Evolutionary conservation across 2,329 filamentous ascomycete genomes (phyloP), one percentile per base, ranked within the genome.

Genomic region (Sphaceloma murrayae): DNA sequence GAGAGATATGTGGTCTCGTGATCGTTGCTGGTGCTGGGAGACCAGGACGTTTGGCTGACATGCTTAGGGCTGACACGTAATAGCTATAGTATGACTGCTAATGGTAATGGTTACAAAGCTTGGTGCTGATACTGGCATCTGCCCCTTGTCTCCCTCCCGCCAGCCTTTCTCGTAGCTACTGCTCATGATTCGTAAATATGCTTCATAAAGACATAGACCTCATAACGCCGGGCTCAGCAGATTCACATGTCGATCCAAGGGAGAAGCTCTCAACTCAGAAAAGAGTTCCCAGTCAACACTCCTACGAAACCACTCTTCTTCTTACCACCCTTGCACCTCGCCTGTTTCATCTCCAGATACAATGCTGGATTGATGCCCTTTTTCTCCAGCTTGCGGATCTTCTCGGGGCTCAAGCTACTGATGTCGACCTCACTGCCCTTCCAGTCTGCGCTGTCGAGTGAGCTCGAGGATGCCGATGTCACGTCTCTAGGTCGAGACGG

Each of bases 281-380:
- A 58, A 11, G 58, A 59, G 36, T 60, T 62, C 5, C 59, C 59
- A 13, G 53, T 55, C 36, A 62, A 58, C 3, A 58, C 56, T 9
- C 34, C 34, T 17, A 49, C 34, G 13, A 40, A 26, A 4, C 36
- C 36, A 8, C 36, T 26, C 33, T 58, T 60, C n/a, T 55, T 52
- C 54, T 58, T 59, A 22, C 42, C 56, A 39, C 53, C 27, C 46
- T 59, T 53, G 1, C 64, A 62, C 44, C 63, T 65, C 16, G 62
- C 63, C 18, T 65, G 63, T 49, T 66, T 64, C 66, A 70, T 70
- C 53, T 70, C 67, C 10, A 64, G 61, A 48, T 64, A 69, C 38
- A 69, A 48, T 7, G 62, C 57, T 10, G 66, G 67, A 47, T 70
- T 67, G 50, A 70, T 65, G 1, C 67, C 66, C 51, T 69, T 70